phyloP scores from a whole-genome alignment of 139 green algal genomes.

The Chloropicon primus region DNA sequence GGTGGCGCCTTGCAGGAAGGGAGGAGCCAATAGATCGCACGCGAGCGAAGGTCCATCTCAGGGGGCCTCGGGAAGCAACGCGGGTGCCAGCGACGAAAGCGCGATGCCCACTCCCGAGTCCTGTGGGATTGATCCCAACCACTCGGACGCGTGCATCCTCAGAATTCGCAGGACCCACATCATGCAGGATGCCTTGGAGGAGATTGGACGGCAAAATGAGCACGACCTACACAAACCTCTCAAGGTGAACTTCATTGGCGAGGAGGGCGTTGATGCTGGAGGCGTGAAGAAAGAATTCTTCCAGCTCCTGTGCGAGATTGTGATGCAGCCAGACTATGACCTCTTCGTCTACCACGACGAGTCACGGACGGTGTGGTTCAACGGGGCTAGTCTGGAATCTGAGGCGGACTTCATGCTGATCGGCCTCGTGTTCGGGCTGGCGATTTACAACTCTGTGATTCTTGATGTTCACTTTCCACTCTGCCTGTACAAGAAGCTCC shows the following conservation, averaged over 20 bases:
- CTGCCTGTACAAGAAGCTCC: conserved; percentile 79
- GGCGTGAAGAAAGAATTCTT: conserved; percentile 93
- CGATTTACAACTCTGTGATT: conserved; percentile 88
- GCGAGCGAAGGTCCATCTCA: conserved; percentile 6
- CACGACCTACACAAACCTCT: conserved; percentile 84
- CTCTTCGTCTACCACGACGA: conserved; percentile 54
- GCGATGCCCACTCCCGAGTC: conserved; percentile 32
- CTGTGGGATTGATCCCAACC: conserved; percentile 41
- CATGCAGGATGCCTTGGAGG: conserved; percentile 64
- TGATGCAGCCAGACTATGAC: conserved; percentile 76
- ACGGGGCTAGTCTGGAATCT: conserved; percentile 37
- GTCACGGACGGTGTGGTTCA: conserved; percentile 26
- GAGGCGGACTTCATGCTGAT: conserved; percentile 71
- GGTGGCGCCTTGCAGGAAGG: background rate
- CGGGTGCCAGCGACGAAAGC: conserved; percentile 26
- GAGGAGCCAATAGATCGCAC: background rate
- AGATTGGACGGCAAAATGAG: conserved; percentile 61
- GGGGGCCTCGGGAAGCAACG: conserved; percentile 26
- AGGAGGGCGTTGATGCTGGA: conserved; percentile 85
- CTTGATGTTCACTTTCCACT: conserved; percentile 73
- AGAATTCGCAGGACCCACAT: conserved; percentile 70
- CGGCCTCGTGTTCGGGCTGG: conserved; percentile 71
- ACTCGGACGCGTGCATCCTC: conserved; percentile 85
- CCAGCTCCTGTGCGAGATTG: conserved; percentile 72
- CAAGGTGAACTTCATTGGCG: conserved; percentile 87